A percentile compares a stretch with the other conserved stretches of the same genome.
Conservation (phyloP, 2,329 filamentous ascomycete genomes). For the Tolypocladium sp. region DNA sequence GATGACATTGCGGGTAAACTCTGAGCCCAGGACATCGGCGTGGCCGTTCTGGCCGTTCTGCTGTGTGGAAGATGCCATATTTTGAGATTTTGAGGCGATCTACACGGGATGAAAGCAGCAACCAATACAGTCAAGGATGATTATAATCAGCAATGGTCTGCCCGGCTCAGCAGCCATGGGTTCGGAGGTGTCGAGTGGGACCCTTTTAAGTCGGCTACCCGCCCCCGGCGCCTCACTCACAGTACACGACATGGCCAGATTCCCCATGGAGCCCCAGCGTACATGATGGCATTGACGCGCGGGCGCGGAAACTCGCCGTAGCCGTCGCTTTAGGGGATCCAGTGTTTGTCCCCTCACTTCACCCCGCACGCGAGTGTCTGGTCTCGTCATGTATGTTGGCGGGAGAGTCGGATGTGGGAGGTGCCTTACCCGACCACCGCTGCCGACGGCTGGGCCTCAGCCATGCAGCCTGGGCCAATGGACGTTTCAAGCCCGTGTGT, state of each 20-base stretch:
- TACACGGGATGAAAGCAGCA: neutral
- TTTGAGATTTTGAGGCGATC: neutral
- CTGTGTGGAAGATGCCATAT: neutral
- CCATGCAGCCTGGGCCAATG: neutral
- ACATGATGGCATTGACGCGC: neutral
- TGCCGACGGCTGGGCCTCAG: neutral
- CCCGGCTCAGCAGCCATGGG: neutral
- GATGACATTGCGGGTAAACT: constrained; percentile 67
- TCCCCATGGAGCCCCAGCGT: neutral
- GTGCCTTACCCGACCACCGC: neutral
- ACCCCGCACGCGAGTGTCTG: neutral
- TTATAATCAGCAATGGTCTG: neutral
- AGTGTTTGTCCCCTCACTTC: neutral
- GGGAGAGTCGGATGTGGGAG: neutral
- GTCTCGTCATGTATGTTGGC: neutral
- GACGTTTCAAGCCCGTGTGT: neutral
- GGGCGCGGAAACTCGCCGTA: neutral
- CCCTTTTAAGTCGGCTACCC: neutral
- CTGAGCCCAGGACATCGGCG: constrained; percentile 21
- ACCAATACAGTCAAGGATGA: neutral
- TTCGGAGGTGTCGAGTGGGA: neutral
- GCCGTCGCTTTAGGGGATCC: neutral
- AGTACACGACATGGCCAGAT: neutral
- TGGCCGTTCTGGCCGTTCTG: constrained; percentile 1
- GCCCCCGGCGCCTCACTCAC: neutral